Evolutionary conservation across 176 grass and related monocot species (phyloP), one percentile per base, ranked within the genome.

Genomic region (Saccharum spontaneum): DNA sequence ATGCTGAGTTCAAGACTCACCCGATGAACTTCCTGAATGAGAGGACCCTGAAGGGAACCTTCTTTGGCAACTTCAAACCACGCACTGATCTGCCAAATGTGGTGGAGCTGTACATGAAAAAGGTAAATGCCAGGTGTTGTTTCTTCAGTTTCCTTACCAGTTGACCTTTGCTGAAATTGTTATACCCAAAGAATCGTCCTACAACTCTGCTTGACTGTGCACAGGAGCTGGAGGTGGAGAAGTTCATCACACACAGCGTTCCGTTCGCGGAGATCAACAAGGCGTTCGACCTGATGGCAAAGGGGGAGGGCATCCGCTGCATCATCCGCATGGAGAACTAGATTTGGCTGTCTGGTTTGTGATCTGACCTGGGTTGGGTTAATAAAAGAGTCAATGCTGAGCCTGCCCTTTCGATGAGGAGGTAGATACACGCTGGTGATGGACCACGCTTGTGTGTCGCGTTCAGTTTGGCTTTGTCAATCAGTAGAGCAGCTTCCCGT

Each of bases 31-130:
- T 97, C 43, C 86, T 97, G 38, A 94, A 87, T 3, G 95, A 97
- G 77, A 97, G 89, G 85, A 97, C 95, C 13, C 90, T 97, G 16
- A 97, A 97, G 86, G 95, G 95, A 37, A 97, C 95, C 41, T 97
- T 97, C 92, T 97, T 92, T 3, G 92, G 95, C 18, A 89, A 97
- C 87, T 97, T 69, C 84, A 97, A 97, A 14, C 95, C 95, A 1
- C 86, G 90, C 49, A 89, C 95, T 0, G 95, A 97, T 52, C 74
- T 97, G 52, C 95, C 95, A 26, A 86, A 83, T 17, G 90, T 97
- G 10, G 92, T 97, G 17, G 95, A 97, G 31, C 37, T 87, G 73
- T 97, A 97, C 86, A 90, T 97, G 91, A 89, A 38, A 46, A 90
- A 91, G 91, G 91, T 93, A 68, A 72, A 22, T 6, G 22, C 57